Conservation (phyloP, 2,329 filamentous ascomycete genomes). For the Fusarium sp. region DNA sequence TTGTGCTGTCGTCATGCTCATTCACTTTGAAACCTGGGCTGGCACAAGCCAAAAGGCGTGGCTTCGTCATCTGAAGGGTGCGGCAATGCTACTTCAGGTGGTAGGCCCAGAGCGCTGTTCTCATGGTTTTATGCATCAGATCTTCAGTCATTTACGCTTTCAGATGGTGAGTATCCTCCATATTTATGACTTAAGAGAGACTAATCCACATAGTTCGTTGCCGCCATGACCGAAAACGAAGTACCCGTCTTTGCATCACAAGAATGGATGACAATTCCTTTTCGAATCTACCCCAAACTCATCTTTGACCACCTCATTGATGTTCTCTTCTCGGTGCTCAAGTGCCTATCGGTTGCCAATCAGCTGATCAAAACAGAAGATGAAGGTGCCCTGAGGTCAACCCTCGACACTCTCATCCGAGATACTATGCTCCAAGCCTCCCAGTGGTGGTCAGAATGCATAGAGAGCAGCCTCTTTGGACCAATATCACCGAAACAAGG, state of each 20-base stretch:
- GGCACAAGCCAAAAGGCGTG: constrained; percentile 14
- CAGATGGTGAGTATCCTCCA: neutral
- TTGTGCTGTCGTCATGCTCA: constrained; percentile 3
- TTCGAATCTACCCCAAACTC: constrained; percentile 4
- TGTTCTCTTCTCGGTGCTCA: constrained; percentile 5
- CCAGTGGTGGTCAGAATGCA: constrained; percentile 3
- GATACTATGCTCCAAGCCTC: neutral
- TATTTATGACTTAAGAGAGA: neutral
- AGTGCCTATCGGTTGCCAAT: constrained; percentile 5
- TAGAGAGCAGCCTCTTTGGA: neutral
- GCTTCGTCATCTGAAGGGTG: constrained; percentile 18
- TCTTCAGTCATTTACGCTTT: constrained; percentile 19
- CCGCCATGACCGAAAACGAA: constrained; percentile 13
- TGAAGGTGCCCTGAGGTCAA: neutral
- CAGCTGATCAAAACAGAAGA: neutral
- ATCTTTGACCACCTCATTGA: constrained; percentile 19
- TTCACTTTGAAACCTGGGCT: constrained; percentile 19
- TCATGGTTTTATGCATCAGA: constrained; percentile 13
- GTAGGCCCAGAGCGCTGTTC: constrained; percentile 7
- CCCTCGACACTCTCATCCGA: neutral
- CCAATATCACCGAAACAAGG: neutral
- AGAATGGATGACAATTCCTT: constrained; percentile 15
- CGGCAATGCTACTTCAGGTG: neutral
- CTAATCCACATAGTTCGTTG: neutral
- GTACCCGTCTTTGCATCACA: constrained; percentile 8